A percentile compares a stretch with the other conserved stretches of the same genome.
Conservation (phyloP, 208 protist species). For the Acanthamoeba castellanii region DNA sequence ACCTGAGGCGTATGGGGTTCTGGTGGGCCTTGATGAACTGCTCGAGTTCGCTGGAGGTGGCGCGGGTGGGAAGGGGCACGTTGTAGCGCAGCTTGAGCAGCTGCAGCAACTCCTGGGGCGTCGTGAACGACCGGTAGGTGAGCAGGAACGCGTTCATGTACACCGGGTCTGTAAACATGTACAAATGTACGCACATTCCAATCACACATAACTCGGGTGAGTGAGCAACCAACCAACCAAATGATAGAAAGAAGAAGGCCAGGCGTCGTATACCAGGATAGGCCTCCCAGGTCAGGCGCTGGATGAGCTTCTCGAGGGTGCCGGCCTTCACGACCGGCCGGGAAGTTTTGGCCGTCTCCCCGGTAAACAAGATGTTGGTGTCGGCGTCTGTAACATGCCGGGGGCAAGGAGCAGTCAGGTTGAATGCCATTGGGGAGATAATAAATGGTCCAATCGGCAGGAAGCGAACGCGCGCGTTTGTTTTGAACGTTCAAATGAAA, state of each 20-base stretch:
- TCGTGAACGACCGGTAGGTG: conserved; percentile 77
- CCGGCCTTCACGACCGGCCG: conserved; percentile 66
- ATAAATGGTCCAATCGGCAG: neutral
- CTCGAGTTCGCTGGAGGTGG: neutral
- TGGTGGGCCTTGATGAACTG: conserved; percentile 45
- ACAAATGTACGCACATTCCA: neutral
- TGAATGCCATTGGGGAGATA: neutral
- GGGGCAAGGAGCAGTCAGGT: neutral
- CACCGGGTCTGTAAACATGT: conserved; percentile 20
- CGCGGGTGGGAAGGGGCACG: conserved; percentile 12
- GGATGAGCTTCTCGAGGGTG: conserved; percentile 72
- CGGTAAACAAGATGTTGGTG: conserved; percentile 31
- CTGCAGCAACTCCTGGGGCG: conserved; percentile 45
- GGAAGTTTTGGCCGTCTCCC: conserved; percentile 31
- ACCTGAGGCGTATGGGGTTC: conserved; percentile 61
- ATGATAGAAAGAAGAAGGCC: no score
- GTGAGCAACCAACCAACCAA: neutral
- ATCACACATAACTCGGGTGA: neutral
- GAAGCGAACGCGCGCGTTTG: neutral
- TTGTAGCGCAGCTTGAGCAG: conserved; percentile 50
- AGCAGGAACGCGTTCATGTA: conserved; percentile 73
- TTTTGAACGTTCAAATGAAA: neutral
- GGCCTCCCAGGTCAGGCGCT: conserved; percentile 62
- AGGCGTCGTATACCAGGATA: conserved; percentile 46
- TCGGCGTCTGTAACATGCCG: neutral